Conservation (phyloP, 345 rosid genomes). For the Eucalyptus melliodora region DNA sequence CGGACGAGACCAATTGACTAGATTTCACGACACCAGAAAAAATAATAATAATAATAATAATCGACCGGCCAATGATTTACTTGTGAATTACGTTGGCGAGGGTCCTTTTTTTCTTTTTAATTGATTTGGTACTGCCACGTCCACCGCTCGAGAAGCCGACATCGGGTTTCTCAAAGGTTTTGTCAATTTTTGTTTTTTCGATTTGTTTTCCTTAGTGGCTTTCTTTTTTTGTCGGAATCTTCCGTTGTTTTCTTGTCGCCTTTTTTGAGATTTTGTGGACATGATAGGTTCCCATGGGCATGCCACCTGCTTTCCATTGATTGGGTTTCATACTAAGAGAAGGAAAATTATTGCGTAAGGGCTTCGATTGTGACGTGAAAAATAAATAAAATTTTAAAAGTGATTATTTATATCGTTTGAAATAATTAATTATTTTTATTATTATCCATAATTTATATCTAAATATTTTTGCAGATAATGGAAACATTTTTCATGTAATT, state of each 20-base stretch:
- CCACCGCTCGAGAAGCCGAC: not conserved
- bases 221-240: not conserved
- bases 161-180: not conserved
- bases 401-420: rapidly evolving
- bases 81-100: not conserved
- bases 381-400: too few species aligned
- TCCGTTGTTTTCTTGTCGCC: not conserved
- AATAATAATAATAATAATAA: not conserved
- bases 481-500: rapidly evolving
- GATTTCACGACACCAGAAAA: not conserved
- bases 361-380: too few species aligned
- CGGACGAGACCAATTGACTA: not conserved
- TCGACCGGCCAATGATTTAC: not conserved
- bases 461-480: rapidly evolving
- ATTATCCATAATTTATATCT: rapidly evolving
- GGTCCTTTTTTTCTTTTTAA: not conserved
- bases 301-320: not conserved
- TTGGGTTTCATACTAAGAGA: not conserved
- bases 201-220: not conserved
- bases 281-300: not conserved
- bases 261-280: not conserved
- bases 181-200: not conserved
- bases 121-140: not conserved
- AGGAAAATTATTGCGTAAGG: not conserved
- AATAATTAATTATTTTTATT: not conserved